Percentiles rank a stretch among this genome's conserved stretches.
Evolutionary conservation across 345 rosid species (phyloP).

Genomic region (Eucalyptus globulus): DNA sequence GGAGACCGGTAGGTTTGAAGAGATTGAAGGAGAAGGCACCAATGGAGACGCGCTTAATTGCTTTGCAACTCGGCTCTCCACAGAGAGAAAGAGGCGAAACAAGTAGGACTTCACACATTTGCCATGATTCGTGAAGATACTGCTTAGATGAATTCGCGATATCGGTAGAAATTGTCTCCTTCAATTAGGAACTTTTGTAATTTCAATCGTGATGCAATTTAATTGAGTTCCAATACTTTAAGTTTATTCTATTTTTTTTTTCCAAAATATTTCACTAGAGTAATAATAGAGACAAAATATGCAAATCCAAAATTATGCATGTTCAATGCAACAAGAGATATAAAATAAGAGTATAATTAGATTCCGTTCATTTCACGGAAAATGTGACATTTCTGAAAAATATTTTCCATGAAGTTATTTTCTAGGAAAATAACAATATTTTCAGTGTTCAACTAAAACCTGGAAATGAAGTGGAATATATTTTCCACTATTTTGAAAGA

Average conservation of each 20-base stretch:
- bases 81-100: not conserved
- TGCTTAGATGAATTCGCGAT: not conserved
- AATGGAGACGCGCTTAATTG: not conserved
- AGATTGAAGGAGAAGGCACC: not conserved
- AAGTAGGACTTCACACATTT: not conserved
- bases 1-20: not conserved
- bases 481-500: too few relatives aligned
- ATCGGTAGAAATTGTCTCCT: not conserved
- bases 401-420: fast-evolving
- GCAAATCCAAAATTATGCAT: not conserved
- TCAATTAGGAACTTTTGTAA: not conserved
- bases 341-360: fast-evolving
- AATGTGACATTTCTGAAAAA: fast-evolving
- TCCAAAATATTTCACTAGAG: not conserved
- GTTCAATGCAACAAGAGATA: not conserved
- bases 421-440: too few relatives aligned
- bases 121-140: not conserved
- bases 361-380: fast-evolving
- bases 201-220: not conserved
- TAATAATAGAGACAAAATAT: not conserved
- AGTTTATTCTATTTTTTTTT: not conserved
- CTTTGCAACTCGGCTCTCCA: not conserved
- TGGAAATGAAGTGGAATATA: fast-evolving
- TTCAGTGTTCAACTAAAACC: fast-evolving
- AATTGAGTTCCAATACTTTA: not conserved